Conservation (phyloP, 1,139 yeast species). For the Meyerozyma sp. region DNA sequence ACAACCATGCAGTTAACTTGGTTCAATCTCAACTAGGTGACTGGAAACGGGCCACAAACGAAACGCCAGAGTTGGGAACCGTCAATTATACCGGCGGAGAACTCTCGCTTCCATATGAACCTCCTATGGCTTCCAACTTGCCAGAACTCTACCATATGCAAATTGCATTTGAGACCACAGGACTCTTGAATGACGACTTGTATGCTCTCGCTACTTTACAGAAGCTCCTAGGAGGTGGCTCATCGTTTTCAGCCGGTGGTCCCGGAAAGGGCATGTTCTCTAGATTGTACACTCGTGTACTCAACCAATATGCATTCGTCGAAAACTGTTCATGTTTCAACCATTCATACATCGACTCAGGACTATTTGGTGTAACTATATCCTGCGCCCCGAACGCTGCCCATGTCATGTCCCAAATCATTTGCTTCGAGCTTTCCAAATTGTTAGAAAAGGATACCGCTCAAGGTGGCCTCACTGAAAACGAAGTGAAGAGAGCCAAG, state of each 20-base stretch:
- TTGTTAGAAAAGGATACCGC: constrained; percentile 52
- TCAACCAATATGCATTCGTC: constrained; percentile 86
- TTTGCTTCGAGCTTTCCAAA: constrained; percentile 68
- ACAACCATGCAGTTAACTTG: constrained; percentile 60
- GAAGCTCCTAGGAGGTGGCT: constrained; percentile 94
- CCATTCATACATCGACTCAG: constrained; percentile 86
- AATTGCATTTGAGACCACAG: constrained; percentile 83
- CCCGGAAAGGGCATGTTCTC: constrained; percentile 99
- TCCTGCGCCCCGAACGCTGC: constrained; percentile 87
- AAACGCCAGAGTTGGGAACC: constrained; percentile 33
- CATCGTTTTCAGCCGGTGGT: constrained; percentile 97
- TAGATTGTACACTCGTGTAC: constrained; percentile 81
- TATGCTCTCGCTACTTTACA: constrained; percentile 90
- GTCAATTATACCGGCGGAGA: constrained; percentile 80
- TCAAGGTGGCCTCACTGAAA: constrained; percentile 56
- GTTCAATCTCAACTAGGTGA: constrained; percentile 63
- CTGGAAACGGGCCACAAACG: constrained; percentile 34
- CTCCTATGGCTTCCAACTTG: constrained; percentile 61
- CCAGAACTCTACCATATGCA: constrained; percentile 86
- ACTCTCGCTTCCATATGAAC: constrained; percentile 58
- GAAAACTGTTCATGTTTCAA: constrained; percentile 87
- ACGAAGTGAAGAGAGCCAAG: constrained; percentile 84
- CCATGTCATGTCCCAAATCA: constrained; percentile 72
- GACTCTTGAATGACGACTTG: constrained; percentile 79
- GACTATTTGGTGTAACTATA: constrained; percentile 84